phyloP scores from a whole-genome alignment of 768 basidiomycete species.

The Hirschioporus abietinus region DNA sequence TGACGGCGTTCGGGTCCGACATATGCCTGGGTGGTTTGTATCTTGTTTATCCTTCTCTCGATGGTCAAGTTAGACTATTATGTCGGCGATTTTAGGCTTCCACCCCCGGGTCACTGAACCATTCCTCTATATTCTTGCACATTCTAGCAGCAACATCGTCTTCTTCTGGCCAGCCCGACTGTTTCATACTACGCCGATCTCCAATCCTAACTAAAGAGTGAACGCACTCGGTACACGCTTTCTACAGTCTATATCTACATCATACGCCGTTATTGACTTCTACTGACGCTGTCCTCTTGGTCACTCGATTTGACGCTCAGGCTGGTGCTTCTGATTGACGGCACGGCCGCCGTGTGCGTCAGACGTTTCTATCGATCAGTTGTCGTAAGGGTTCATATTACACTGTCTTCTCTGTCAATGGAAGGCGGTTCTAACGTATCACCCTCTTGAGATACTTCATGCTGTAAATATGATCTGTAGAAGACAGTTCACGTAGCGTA shows the following conservation, averaged over 20 bases:
- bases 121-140: background rate
- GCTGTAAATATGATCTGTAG: background rate
- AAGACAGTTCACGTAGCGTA: background rate
- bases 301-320: background rate
- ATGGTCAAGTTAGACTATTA: background rate
- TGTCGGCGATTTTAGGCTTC: background rate
- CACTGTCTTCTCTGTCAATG: background rate
- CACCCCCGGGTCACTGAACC: background rate
- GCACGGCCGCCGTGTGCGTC: background rate
- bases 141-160: too few relatives aligned
- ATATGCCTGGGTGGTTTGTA: background rate
- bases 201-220: background rate
- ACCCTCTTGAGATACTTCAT: background rate
- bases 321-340: slow-evolving; percentile 1
- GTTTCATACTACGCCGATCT: background rate
- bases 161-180: background rate
- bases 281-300: background rate
- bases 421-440: background rate
- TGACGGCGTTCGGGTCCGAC: background rate
- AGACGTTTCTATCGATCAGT: background rate
- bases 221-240: background rate
- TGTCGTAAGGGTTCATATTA: background rate
- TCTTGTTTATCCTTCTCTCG: background rate
- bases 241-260: background rate
- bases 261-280: background rate